phyloP scores from a whole-genome alignment of 2,329 filamentous ascomycete species.

The Fusarium sp. region DNA sequence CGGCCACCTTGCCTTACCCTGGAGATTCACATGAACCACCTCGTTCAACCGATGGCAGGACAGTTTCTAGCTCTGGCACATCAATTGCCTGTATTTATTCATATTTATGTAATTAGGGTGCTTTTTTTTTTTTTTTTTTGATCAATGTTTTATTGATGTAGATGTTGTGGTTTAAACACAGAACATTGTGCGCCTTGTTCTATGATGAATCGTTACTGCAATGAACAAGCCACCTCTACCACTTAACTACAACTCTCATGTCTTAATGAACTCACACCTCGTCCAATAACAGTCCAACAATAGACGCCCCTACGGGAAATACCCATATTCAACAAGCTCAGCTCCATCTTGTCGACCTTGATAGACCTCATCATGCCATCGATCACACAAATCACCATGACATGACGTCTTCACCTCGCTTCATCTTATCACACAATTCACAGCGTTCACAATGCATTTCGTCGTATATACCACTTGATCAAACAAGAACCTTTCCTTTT shows the following conservation, averaged over 20 bases:
- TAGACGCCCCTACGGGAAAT: not conserved
- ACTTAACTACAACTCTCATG: not conserved
- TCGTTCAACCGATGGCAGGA: not conserved
- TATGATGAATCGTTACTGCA: not conserved
- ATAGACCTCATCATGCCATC: not conserved
- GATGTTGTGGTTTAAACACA: not conserved
- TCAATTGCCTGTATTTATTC: not conserved
- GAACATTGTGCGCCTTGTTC: not conserved
- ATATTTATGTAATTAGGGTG: too few species aligned
- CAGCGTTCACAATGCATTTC: not conserved
- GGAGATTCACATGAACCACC: not conserved
- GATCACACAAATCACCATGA: not conserved
- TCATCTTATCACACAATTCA: not conserved
- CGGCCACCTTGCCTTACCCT: conserved; percentile 41
- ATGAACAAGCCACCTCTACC: not conserved
- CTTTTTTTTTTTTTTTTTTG: too few species aligned
- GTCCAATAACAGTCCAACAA: not conserved
- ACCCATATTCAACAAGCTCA: too few species aligned
- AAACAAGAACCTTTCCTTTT: conserved; percentile 53
- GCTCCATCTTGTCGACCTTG: not conserved
- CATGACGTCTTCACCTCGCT: not conserved
- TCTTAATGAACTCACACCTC: not conserved
- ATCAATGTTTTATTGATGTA: too few species aligned
- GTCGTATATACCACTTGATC: conserved; percentile 37
- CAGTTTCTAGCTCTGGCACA: not conserved